Percentiles rank a stretch among this genome's conserved stretches.
phyloP scores from a whole-genome alignment of 2,329 filamentous ascomycete genomes.

The Ilyonectria robusta region DNA sequence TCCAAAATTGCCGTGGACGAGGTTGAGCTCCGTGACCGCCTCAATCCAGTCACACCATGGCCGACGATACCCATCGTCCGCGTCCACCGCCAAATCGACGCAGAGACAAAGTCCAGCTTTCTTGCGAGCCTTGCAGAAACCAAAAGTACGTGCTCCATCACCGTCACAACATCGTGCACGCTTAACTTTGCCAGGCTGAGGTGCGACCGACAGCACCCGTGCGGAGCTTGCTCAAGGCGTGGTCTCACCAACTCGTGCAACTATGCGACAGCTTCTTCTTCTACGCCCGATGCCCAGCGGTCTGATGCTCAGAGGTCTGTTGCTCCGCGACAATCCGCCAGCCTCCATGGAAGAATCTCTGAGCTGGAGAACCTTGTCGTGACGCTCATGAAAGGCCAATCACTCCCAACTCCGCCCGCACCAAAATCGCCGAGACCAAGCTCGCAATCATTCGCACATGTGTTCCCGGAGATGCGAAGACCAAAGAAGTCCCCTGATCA shows the following conservation, averaged over 20 bases:
- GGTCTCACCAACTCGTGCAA: conserved; percentile 28
- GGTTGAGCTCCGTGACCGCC: conserved; percentile 18
- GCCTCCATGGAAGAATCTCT: conserved; percentile 34
- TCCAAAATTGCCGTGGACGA: conserved; percentile 11
- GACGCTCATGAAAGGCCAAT: conserved; percentile 33
- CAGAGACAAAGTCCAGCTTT: conserved; percentile 36
- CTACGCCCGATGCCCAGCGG: conserved; percentile 17
- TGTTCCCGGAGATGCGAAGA: conserved; percentile 19
- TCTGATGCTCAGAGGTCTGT: conserved; percentile 8
- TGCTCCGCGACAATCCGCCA: conserved; percentile 22
- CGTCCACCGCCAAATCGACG: conserved; percentile 34
- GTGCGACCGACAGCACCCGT: conserved; percentile 35
- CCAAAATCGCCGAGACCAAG: conserved; percentile 25
- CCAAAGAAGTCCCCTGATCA: conserved; percentile 21
- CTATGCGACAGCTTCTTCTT: conserved; percentile 31
- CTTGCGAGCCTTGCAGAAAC: conserved; percentile 31
- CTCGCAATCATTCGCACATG: conserved; percentile 18
- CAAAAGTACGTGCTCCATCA: conserved; percentile 29
- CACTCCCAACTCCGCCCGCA: conserved; percentile 21
- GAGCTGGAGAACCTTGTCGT: conserved; percentile 34
- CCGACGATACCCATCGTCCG: conserved; percentile 29
- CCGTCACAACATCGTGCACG: conserved; percentile 14
- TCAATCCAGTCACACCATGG: conserved; percentile 23
- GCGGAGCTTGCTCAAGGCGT: conserved; percentile 31
- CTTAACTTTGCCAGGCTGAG: conserved; percentile 28